phyloP scores from a whole-genome alignment of 352 stramenopile species.

The Phytophthora quininea region DNA sequence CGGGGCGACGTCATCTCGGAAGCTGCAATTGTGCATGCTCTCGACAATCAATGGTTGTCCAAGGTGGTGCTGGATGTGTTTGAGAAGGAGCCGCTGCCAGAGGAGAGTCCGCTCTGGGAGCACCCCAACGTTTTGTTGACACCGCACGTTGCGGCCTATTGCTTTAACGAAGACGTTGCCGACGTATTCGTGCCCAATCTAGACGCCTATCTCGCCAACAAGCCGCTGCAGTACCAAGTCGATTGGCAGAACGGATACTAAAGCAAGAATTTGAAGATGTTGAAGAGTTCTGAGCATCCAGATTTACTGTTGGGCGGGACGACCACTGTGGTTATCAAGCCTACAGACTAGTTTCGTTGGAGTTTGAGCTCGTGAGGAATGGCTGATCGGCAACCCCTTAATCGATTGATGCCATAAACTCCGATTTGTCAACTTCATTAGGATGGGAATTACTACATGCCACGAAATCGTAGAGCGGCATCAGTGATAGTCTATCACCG shows the following conservation, averaged over 20 bases:
- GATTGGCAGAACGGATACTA: slow-evolving; percentile 38
- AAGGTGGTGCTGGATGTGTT: slow-evolving; percentile 58
- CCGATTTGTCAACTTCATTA: no score
- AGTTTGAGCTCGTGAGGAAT: no score
- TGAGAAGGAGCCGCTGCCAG: slow-evolving; percentile 46
- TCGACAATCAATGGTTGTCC: slow-evolving; percentile 68
- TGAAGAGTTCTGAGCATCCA: no score
- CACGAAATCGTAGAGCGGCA: no score
- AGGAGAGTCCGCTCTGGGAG: slow-evolving; percentile 61
- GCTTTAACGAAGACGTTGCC: slow-evolving; percentile 71
- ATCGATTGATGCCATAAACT: no score
- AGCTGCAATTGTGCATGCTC: slow-evolving; percentile 50
- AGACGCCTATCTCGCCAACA: slow-evolving; percentile 29
- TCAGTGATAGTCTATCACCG: no score
- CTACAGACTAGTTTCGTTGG: no score
- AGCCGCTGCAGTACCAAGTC: slow-evolving; percentile 28
- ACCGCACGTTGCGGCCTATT: slow-evolving; percentile 78
- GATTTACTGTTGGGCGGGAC: no score
- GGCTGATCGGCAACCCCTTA: no score
- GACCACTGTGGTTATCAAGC: no score
- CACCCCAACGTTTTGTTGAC: slow-evolving; percentile 68
- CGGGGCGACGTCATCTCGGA: slow-evolving; percentile 83
- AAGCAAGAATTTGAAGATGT: neutral
- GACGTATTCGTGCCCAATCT: slow-evolving; percentile 68
- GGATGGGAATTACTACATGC: no score